A percentile compares a stretch with the other conserved stretches of the same genome.
These are phyloP conservation scores for Penicillium sp. DNA, from an alignment of 2,329 filamentous ascomycete species.

Conservation along the genomic window DNA sequence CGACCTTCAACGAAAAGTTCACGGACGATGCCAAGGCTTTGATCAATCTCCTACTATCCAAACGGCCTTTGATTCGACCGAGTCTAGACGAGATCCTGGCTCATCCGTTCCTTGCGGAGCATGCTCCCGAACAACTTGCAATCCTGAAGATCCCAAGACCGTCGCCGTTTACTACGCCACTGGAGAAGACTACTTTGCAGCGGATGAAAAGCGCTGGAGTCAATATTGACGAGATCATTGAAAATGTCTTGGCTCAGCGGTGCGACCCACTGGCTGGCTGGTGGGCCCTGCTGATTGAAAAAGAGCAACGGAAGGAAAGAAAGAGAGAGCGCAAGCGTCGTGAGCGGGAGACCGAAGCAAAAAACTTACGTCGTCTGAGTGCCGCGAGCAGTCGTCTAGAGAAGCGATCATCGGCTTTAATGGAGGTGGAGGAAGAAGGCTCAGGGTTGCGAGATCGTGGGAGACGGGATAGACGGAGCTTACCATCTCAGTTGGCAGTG, in stretches of 20 bases:
- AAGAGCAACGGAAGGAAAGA: conserved; percentile 82
- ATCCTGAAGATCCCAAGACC: conserved; percentile 80
- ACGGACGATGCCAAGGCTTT: conserved; percentile 73
- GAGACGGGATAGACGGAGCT: conserved; percentile 71
- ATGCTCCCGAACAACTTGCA: conserved; percentile 82
- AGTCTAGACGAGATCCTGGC: conserved; percentile 78
- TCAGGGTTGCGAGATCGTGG: conserved; percentile 66
- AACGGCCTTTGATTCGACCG: conserved; percentile 80
- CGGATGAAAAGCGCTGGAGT: conserved; percentile 92
- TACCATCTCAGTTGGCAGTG: conserved; percentile 60
- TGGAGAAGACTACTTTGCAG: conserved; percentile 89
- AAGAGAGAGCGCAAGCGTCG: conserved; percentile 77
- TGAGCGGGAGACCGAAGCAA: conserved; percentile 77
- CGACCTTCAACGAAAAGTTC: conserved; percentile 77
- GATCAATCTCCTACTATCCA: conserved; percentile 78
- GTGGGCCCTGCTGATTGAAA: conserved; percentile 94
- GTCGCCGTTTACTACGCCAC: conserved; percentile 74
- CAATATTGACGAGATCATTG: conserved; percentile 89
- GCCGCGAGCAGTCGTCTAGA: conserved; percentile 85
- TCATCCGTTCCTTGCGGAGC: conserved; percentile 82
- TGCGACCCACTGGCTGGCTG: conserved; percentile 90
- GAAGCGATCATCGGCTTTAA: conserved; percentile 70
- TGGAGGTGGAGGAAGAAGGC: conserved; percentile 76
- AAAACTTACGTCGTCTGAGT: conserved; percentile 76
- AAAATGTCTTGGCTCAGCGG: conserved; percentile 84